Conservation (phyloP, 169 alveolate genomes). For the Plasmodium ovale region DNA sequence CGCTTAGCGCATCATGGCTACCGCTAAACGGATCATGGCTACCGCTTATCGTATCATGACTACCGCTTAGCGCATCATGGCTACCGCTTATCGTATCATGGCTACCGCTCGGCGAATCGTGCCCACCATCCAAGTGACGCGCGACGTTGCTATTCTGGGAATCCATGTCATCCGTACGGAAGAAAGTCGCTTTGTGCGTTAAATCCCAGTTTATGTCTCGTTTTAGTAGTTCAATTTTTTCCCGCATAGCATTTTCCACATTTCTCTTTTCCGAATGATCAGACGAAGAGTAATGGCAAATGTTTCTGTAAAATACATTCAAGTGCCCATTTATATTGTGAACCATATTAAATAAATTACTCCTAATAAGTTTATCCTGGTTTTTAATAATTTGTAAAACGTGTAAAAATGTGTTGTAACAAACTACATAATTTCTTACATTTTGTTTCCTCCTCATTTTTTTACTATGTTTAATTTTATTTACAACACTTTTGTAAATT, state of each 20-base stretch:
- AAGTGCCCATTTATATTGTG: slow-evolving; percentile 11
- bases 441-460: not conserved
- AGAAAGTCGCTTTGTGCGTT: not conserved
- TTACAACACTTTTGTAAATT: slow-evolving; percentile 31
- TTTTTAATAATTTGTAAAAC: slow-evolving; percentile 20
- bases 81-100: not conserved
- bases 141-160: not conserved
- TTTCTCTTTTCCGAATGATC: slow-evolving; percentile 7
- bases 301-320: slow-evolving; percentile 37
- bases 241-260: slow-evolving; percentile 18
- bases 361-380: slow-evolving; percentile 46
- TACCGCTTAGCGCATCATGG: too few species aligned
- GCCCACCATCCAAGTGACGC: not conserved
- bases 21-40: not conserved
- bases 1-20: not conserved
- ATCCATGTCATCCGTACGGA: not conserved
- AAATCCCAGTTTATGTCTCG: not conserved
- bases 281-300: slow-evolving; percentile 30
- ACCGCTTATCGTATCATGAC: too few species aligned
- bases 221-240: slow-evolving; percentile 19
- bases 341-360: slow-evolving; percentile 37
- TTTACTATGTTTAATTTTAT: slow-evolving; percentile 10
- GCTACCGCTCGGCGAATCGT: not conserved
- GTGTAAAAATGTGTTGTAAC: slow-evolving; percentile 17
- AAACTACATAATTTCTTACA: slow-evolving; percentile 2